phyloP scores from a whole-genome alignment of 1,284 basidiomycete genomes.

The Apiotrichum porosum region DNA sequence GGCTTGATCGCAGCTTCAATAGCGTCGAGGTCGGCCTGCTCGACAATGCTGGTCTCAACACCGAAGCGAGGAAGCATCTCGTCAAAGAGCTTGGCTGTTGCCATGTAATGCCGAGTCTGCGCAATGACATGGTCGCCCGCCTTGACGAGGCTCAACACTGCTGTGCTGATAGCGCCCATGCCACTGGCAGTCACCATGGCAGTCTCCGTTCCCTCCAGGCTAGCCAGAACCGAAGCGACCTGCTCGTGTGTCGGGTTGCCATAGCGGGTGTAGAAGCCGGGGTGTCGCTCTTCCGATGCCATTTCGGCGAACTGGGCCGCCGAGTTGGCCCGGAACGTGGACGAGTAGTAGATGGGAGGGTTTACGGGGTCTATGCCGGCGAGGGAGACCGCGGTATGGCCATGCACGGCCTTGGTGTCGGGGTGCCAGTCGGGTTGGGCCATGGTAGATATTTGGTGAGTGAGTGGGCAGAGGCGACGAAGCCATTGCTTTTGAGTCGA shows the following conservation, averaged over 20 bases:
- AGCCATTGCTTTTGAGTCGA: too few relatives aligned
- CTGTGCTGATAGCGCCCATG: slow-evolving; percentile 13
- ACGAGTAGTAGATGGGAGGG: slow-evolving; percentile 13
- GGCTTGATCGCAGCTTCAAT: slow-evolving; percentile 5
- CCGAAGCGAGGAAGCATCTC: slow-evolving; percentile 10
- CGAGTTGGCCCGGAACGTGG: slow-evolving; percentile 9
- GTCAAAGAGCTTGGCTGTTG: slow-evolving; percentile 12
- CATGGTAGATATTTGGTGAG: neutral
- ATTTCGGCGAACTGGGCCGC: slow-evolving; percentile 8
- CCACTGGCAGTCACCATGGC: slow-evolving; percentile 11
- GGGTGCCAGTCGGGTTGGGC: slow-evolving; percentile 3
- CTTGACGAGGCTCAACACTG: slow-evolving; percentile 5
- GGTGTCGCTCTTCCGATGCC: slow-evolving; percentile 6
- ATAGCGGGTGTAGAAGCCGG: slow-evolving; percentile 13
- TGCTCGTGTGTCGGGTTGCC: slow-evolving; percentile 16
- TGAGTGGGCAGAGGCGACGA: too few relatives aligned
- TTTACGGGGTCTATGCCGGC: slow-evolving; percentile 5
- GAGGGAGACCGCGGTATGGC: neutral
- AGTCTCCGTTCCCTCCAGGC: slow-evolving; percentile 12
- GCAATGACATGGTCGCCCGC: slow-evolving; percentile 12
- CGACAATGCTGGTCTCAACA: slow-evolving; percentile 4
- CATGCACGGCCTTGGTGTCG: slow-evolving; percentile 11
- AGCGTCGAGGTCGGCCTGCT: slow-evolving; percentile 8
- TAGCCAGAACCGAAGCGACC: slow-evolving; percentile 6
- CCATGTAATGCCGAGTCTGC: slow-evolving; percentile 13